These are phyloP conservation scores for Wakefieldia striispora DNA, from an alignment of 768 basidiomycete genomes.

Conservation along the genomic window DNA sequence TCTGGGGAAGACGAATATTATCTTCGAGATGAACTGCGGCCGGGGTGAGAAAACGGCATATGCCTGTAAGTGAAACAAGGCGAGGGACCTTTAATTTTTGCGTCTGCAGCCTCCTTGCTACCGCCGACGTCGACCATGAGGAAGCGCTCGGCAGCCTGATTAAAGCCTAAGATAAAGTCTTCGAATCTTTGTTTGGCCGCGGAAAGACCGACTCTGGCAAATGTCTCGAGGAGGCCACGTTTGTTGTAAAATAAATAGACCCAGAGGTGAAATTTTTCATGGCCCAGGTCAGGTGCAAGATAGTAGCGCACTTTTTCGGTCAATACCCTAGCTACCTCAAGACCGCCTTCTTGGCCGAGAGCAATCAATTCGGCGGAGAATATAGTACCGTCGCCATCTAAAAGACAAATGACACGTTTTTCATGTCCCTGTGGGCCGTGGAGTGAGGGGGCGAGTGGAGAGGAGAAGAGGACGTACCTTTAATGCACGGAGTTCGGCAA, in stretches of 20 bases:
- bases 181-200: slow-evolving; percentile 47
- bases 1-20: slow-evolving; percentile 54
- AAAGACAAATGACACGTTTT: slow-evolving; percentile 42
- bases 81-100: slow-evolving; percentile 67
- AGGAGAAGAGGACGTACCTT: slow-evolving; percentile 17
- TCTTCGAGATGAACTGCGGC: slow-evolving; percentile 39
- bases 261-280: slow-evolving; percentile 47
- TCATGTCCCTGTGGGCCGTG: slow-evolving; percentile 22
- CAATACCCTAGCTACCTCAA: slow-evolving; percentile 50
- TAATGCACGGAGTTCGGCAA: slow-evolving; percentile 26
- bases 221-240: slow-evolving; percentile 53
- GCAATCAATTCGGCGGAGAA: slow-evolving; percentile 53
- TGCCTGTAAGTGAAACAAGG: background rate
- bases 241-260: slow-evolving; percentile 66
- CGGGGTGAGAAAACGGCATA: slow-evolving; percentile 8
- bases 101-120: slow-evolving; percentile 72
- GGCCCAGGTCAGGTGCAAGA: slow-evolving; percentile 19
- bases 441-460: background rate
- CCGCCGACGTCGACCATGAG: slow-evolving; percentile 68
- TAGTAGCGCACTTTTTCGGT: slow-evolving; percentile 29
- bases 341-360: slow-evolving; percentile 58
- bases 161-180: slow-evolving; percentile 67
- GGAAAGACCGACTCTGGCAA: slow-evolving; percentile 35
- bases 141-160: slow-evolving; percentile 66
- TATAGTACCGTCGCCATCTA: slow-evolving; percentile 67